Evolutionary conservation across 2,329 filamentous ascomycete species (phyloP).

Genomic region (Penicillium digitatum): DNA sequence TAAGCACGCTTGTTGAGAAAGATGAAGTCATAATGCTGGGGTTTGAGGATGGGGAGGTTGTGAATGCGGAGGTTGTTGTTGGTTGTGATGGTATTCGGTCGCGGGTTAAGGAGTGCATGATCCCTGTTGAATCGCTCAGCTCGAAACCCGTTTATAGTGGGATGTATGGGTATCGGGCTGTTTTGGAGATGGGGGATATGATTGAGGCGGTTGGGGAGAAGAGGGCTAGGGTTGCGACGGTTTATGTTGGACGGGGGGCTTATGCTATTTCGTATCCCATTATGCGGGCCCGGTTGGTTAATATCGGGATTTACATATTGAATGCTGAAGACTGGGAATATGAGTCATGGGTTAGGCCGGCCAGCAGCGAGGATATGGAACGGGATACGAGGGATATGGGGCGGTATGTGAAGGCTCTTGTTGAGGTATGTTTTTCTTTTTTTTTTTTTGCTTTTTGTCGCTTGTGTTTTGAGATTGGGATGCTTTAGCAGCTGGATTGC

Average conservation of each 20-base stretch:
- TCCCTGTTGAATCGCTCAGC: constrained; percentile 12
- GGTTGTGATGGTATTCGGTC: constrained; percentile 39
- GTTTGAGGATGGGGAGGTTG: constrained; percentile 34
- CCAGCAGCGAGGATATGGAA: constrained; percentile 29
- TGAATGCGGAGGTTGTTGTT: constrained; percentile 31
- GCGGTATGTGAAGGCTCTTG: constrained; percentile 23
- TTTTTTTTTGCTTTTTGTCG: background rate
- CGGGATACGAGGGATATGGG: constrained; percentile 30
- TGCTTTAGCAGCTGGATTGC: background rate
- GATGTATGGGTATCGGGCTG: constrained; percentile 35
- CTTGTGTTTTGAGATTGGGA: background rate
- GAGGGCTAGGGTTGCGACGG: constrained; percentile 28
- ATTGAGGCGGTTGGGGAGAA: constrained; percentile 32
- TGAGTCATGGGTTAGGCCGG: constrained; percentile 31
- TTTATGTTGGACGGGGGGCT: constrained; percentile 31
- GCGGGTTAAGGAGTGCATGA: constrained; percentile 27
- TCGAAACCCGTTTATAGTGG: constrained; percentile 30
- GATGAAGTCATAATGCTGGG: background rate
- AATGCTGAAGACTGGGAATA: constrained; percentile 26
- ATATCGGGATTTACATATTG: constrained; percentile 31
- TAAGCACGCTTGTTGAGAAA: constrained; percentile 4
- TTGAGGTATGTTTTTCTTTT: constrained; percentile 23
- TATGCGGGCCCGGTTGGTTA: constrained; percentile 32
- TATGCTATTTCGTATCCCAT: constrained; percentile 37
- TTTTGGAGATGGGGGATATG: constrained; percentile 35